Conservation (phyloP, 2,329 filamentous ascomycete genomes). For the Penicillium sp. region DNA sequence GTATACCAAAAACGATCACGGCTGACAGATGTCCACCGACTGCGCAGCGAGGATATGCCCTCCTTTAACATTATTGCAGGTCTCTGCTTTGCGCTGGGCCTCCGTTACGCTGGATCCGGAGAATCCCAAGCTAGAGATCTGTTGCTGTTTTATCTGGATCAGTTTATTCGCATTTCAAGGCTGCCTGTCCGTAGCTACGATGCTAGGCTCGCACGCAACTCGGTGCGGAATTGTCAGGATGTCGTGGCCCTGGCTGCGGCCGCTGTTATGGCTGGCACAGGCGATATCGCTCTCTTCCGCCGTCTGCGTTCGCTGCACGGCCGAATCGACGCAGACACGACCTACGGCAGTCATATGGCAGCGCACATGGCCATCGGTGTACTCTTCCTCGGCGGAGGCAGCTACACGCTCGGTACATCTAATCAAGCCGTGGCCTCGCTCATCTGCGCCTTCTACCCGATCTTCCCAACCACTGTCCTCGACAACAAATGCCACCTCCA, state of each 20-base stretch:
- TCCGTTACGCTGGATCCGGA: conserved; percentile 74
- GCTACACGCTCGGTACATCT: conserved; percentile 85
- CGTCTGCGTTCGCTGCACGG: conserved; percentile 86
- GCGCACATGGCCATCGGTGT: conserved; percentile 88
- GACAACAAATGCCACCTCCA: conserved; percentile 95
- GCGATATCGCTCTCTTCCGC: conserved; percentile 82
- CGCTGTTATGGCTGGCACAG: conserved; percentile 93
- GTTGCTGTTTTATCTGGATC: conserved; percentile 79
- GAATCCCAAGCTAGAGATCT: conserved; percentile 74
- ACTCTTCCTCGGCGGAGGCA: conserved; percentile 89
- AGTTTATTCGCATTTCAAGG: conserved; percentile 76
- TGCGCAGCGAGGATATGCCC: conserved; percentile 82
- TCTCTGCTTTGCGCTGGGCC: conserved; percentile 75
- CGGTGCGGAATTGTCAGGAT: conserved; percentile 88
- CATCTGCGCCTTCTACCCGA: conserved; percentile 88
- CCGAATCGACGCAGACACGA: conserved; percentile 76
- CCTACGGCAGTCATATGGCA: conserved; percentile 92
- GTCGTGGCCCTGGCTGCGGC: conserved; percentile 78
- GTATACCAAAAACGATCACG: conserved; percentile 66
- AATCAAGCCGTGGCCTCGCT: conserved; percentile 84
- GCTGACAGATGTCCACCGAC: conserved; percentile 60
- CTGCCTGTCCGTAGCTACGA: conserved; percentile 72
- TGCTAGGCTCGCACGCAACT: conserved; percentile 76
- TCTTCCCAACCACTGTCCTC: conserved; percentile 85
- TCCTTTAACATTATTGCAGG: conserved; percentile 92